Percentiles rank a stretch among this genome's conserved stretches.
phyloP scores from a whole-genome alignment of 1,139 yeast species.

The Debaryomyces fabryi region DNA sequence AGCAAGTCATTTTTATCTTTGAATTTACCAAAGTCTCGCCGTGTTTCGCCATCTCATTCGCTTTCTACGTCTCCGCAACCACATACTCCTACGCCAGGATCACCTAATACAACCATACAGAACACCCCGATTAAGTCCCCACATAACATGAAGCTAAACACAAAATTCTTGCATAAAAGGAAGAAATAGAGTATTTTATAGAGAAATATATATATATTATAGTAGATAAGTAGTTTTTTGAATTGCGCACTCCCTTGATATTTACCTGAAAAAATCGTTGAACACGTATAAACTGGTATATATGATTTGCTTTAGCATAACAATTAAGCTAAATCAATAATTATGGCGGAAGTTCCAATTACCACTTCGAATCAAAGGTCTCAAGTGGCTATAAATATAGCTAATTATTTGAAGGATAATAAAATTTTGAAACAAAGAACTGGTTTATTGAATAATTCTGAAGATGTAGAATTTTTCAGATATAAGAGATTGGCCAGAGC shows the following conservation, averaged over 20 bases:
- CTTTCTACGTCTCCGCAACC: constrained; percentile 2
- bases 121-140: background rate
- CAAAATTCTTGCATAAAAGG: constrained; percentile 3
- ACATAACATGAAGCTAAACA: background rate
- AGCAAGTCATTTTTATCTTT: constrained; percentile 3
- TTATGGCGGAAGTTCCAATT: constrained; percentile 6
- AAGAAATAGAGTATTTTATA: constrained; percentile 1
- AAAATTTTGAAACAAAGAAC: constrained; percentile 71
- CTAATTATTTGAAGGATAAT: constrained; percentile 69
- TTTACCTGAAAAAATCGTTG: constrained; percentile 6
- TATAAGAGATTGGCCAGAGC: constrained; percentile 84
- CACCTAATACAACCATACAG: background rate
- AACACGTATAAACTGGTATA: constrained; percentile 1
- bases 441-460: constrained; percentile 71
- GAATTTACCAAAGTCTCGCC: constrained; percentile 2
- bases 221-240: background rate
- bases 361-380: constrained; percentile 22
- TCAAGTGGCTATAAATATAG: constrained; percentile 53
- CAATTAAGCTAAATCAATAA: background rate
- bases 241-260: constrained; percentile 3
- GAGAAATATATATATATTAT: background rate
- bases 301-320: background rate
- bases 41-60: constrained; percentile 6
- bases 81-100: background rate
- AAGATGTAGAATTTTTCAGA: constrained; percentile 78